These are phyloP conservation scores for Eudorina sp. DNA, from an alignment of 139 green algal species.

Conservation along the genomic window DNA sequence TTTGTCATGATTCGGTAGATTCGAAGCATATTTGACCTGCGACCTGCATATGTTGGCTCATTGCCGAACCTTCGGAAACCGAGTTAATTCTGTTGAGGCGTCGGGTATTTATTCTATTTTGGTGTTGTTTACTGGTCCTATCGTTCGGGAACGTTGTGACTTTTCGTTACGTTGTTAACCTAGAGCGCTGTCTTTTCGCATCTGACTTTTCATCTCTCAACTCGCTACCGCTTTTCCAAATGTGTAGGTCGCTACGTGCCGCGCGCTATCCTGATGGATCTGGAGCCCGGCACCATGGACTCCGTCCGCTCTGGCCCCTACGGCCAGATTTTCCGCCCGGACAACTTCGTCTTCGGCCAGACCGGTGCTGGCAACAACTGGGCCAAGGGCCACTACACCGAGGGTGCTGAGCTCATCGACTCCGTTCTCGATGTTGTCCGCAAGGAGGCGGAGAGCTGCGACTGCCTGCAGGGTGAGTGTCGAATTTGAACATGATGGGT, in stretches of 20 bases:
- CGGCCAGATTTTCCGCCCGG: constrained; percentile 94
- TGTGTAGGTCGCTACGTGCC: constrained; percentile 95
- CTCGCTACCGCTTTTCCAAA: too few relatives aligned
- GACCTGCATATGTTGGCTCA: too few relatives aligned
- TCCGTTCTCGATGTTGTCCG: constrained; percentile 98
- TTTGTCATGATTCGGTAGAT: too few relatives aligned
- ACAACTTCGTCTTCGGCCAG: constrained; percentile 99
- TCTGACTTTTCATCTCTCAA: too few relatives aligned
- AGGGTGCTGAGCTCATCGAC: constrained; percentile 99
- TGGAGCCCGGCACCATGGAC: constrained; percentile 99
- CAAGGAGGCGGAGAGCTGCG: constrained; percentile 98
- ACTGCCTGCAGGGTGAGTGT: constrained; percentile 95
- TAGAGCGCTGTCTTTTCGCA: too few relatives aligned
- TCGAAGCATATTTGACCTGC: too few relatives aligned
- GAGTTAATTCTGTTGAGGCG: too few relatives aligned
- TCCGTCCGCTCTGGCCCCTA: constrained; percentile 95
- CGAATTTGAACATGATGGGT: neutral
- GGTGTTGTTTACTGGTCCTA: too few relatives aligned
- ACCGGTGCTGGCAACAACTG: constrained; percentile 99
- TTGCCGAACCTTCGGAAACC: too few relatives aligned
- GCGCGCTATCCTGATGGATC: constrained; percentile 97
- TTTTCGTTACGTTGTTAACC: too few relatives aligned
- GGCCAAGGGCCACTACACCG: constrained; percentile 99
- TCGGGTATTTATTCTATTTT: too few relatives aligned
- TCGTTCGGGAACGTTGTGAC: too few relatives aligned